Evolutionary conservation across 768 basidiomycete species (phyloP).

Genomic region (Suillus spraguei): DNA sequence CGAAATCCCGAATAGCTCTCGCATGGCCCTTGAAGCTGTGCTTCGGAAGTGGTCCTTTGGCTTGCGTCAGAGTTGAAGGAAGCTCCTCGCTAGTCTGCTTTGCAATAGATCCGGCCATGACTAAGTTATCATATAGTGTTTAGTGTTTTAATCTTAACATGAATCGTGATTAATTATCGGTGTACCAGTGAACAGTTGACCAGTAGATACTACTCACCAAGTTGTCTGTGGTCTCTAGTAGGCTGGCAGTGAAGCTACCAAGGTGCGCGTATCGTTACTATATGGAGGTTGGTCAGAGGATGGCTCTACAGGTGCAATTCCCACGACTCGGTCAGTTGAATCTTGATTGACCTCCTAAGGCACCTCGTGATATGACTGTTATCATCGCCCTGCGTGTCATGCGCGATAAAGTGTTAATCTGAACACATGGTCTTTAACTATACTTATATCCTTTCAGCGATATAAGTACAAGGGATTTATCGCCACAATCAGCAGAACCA

Average conservation of each 20-base stretch:
- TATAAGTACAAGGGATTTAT: not conserved
- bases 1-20: not conserved
- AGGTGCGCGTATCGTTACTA: not conserved
- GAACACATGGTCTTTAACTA: conserved; percentile 4
- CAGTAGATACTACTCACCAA: not conserved
- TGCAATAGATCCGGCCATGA: not conserved
- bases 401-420: not conserved
- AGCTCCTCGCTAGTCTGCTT: not conserved
- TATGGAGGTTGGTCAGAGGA: not conserved
- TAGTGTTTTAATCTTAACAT: not conserved
- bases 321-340: too few relatives aligned
- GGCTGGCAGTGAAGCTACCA: not conserved
- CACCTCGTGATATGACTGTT: not conserved
- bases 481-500: not conserved
- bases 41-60: not conserved
- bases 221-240: not conserved
- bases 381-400: not conserved
- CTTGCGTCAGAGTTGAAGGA: not conserved
- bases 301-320: too few relatives aligned
- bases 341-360: too few relatives aligned
- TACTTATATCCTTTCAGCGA: conserved; percentile 1
- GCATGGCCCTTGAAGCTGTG: not conserved
- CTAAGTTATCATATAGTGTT: not conserved
- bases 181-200: not conserved
- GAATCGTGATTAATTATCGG: not conserved